Evolutionary conservation across 257 asterid genomes (phyloP).

Genomic region (Ligustrum vulgare): DNA sequence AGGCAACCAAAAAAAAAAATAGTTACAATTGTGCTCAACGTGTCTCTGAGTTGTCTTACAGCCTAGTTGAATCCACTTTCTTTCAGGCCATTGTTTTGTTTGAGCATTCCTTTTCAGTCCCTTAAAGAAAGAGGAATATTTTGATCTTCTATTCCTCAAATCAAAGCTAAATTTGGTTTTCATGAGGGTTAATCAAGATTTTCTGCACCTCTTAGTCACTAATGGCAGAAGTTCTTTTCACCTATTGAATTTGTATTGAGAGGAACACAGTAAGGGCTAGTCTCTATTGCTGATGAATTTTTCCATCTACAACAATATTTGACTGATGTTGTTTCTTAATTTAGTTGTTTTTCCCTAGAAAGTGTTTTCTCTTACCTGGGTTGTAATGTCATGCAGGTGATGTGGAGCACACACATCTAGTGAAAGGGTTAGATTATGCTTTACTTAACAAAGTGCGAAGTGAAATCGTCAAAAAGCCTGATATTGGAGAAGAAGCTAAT

Average conservation of each 20-base stretch:
- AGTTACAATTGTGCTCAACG: not conserved
- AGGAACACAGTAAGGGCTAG: not conserved
- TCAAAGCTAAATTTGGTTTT: not conserved
- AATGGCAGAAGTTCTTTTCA: not conserved
- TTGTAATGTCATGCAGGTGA: slow-evolving; percentile 68
- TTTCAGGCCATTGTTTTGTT: not conserved
- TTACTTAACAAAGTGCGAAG: slow-evolving; percentile 93
- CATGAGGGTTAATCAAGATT: not conserved
- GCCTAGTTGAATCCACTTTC: not conserved
- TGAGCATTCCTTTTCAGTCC: not conserved
- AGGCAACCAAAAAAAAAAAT: not conserved
- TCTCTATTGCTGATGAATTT: slow-evolving; percentile 10
- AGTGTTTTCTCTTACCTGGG: slow-evolving; percentile 16
- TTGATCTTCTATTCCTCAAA: not conserved
- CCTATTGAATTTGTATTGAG: not conserved
- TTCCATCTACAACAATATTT: not conserved
- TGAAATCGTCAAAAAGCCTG: slow-evolving; percentile 92
- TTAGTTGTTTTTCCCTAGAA: slow-evolving; percentile 15
- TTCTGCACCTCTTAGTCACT: no score
- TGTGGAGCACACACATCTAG: slow-evolving; percentile 98
- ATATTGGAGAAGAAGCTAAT: slow-evolving; percentile 69
- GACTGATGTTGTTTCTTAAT: slow-evolving; percentile 16
- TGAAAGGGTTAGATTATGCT: slow-evolving; percentile 96
- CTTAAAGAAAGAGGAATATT: not conserved
- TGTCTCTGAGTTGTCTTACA: not conserved